Evolutionary conservation across 2,329 filamentous ascomycete species (phyloP).

Genomic region (Thermothelomyces thermophilus): DNA sequence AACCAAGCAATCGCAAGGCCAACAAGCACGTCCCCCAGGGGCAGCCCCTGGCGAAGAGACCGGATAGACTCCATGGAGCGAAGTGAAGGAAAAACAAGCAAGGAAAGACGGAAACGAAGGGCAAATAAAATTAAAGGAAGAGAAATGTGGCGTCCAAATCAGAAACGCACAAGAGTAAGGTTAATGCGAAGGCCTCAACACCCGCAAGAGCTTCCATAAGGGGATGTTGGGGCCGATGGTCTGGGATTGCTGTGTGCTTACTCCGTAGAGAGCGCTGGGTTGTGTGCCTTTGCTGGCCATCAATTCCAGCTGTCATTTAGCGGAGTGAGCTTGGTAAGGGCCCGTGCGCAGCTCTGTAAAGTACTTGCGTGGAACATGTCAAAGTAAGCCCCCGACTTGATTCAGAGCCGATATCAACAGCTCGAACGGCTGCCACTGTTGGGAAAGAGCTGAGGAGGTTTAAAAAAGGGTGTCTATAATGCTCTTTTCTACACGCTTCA

Average conservation of each 20-base stretch:
- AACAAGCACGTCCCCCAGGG: constrained; percentile 14
- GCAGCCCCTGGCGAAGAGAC: constrained; percentile 2
- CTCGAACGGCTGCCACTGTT: too few relatives aligned
- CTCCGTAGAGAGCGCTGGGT: too few relatives aligned
- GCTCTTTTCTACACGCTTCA: constrained; percentile 18
- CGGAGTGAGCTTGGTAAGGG: background rate
- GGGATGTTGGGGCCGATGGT: too few relatives aligned
- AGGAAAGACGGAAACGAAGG: background rate
- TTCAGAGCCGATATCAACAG: too few relatives aligned
- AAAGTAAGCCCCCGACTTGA: too few relatives aligned
- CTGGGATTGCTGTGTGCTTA: background rate
- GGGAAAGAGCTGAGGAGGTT: background rate
- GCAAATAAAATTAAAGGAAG: background rate
- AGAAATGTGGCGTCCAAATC: background rate
- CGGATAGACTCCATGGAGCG: constrained; percentile 13
- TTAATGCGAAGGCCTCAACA: too few relatives aligned
- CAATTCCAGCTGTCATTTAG: background rate
- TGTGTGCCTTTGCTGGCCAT: background rate
- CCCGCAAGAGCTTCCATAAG: background rate
- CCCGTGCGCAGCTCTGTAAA: background rate
- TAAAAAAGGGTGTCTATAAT: constrained; percentile 16
- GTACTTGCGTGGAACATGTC: background rate
- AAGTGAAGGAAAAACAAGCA: background rate
- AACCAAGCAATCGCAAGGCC: constrained; percentile 10
- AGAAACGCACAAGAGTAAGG: too few relatives aligned